Base-by-base conservation (phyloP, 208 protist genomes). In the Phytomonas serpens region DNA sequence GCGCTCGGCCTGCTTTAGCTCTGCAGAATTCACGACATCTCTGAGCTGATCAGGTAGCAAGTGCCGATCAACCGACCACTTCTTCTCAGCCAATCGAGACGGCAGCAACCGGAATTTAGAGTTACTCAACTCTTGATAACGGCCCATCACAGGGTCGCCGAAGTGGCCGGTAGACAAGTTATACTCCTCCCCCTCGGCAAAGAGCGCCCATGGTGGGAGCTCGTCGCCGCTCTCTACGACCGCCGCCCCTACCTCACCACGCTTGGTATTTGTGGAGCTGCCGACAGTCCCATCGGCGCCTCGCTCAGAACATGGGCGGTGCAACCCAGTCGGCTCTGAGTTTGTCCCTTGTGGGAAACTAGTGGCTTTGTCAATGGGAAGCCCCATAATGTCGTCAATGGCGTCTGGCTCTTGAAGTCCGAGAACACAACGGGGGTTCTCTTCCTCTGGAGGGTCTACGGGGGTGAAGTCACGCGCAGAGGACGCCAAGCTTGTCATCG, bases 181-280 rank as follows among this genome's bases (percentile, higher is more conserved):
- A 73, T 93, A 96, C 80, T 94, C 89, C 65, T 93, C 87, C 79
- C 82, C 80, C 42, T 88, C 87, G 32, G 70, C 73, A 40, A 81
- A 87, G 36, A 96, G 73, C 32, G 81, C 92, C 89, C 92, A 96
- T 47, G 92, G 89, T 13, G 92, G 92, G 47, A 96, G 78, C 82
- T 96, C 89, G 31, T 76, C 72, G 16, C 64, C 2, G 23, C 19
- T 19, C 16, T 27, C 47, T 19, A 9, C 47, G 3, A 57, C 47
- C 23, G 16, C 10, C 4, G 16, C 16, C 47, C 19, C 19, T 27
- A 27, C 10, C 19, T 27, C 47, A 57, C 0, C 1, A 6, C 47
- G 16, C 16, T 57, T 19, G 47, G 47, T 57, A 57, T 57, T 57
- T 19, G 19, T 27, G 19, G 47, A 57, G 19, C 47, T 19, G 11